Evolutionary conservation across 768 basidiomycete genomes (phyloP), one percentile per base, ranked within the genome.

Genomic region (Lactarius trivialis): DNA sequence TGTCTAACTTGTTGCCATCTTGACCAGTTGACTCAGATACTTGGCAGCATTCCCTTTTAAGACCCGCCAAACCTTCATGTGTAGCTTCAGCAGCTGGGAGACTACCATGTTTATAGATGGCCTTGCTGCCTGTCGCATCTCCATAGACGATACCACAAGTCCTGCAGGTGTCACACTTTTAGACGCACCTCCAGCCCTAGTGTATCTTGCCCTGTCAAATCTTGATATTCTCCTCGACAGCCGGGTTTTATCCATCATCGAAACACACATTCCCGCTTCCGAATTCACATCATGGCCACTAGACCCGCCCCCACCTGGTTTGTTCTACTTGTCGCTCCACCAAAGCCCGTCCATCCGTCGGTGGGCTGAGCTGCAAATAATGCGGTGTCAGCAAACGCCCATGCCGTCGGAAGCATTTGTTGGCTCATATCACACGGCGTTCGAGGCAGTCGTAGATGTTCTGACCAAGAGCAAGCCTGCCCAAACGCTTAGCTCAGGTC

Each of bases 21-120:
- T 64, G 21, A 51, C 53, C 53, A 58, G 28, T 17, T 66, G 70
- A 36, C 61, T 30, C 64, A 94, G 91, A 59, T 94, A 88, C 72
- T 85, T 94, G 67, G 85, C 82, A 15, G 84, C 84, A 2, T 93
- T 88, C 71, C 68, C 76, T 1, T 76, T 77, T 1, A 70, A 76
- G 21, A 73, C 81, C 39, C 70, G 88, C 55, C 71, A 74, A 21
- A 73, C 72, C 37, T 94, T 95, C 71, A 88, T 85, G 69, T 65
- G 67, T 19, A 80, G 72, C 26, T 84, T 92, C 51, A 83, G 87
- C 59, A 72, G 75, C 36, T 93, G 89, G 85, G 87, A 93, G 68
- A 72, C 82, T 3, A 64, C 72, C 11, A 69, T 80, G 28, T 79
- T 88, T 5, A 69, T 85, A 11, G 73, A 77, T n/a, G 76, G 79